Evolutionary conservation across 352 stramenopile species (phyloP).

Genomic region (Globisporangium sylvaticum): DNA sequence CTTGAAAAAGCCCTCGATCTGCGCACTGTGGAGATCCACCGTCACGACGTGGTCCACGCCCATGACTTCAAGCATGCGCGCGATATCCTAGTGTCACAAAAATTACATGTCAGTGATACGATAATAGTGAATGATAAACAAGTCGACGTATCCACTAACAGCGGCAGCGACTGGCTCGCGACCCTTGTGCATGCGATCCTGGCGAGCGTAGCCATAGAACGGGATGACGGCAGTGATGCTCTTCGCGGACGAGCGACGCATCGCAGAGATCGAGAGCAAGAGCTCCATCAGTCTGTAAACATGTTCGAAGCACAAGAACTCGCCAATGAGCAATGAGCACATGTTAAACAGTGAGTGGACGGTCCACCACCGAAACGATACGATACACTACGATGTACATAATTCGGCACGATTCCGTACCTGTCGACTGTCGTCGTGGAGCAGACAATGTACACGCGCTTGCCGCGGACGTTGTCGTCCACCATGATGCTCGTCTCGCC

Average conservation of each 20-base stretch:
- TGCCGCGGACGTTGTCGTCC: constrained; percentile 73
- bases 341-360: background rate
- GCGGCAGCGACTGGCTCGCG: constrained; percentile 77
- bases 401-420: constrained; percentile 22
- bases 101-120: background rate
- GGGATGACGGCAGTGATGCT: constrained; percentile 86
- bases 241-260: constrained; percentile 80
- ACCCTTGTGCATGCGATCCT: constrained; percentile 84
- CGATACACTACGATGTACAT: background rate
- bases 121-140: background rate
- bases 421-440: constrained; percentile 85
- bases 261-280: constrained; percentile 77
- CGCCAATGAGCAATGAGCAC: background rate
- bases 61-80: constrained; percentile 88
- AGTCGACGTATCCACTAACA: constrained; percentile 23
- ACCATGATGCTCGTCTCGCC: constrained; percentile 78
- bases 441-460: constrained; percentile 84
- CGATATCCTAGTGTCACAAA: constrained; percentile 53
- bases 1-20: constrained; percentile 89
- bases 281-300: constrained; percentile 73
- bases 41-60: constrained; percentile 87
- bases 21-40: constrained; percentile 83
- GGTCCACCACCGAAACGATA: background rate
- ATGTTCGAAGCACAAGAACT: background rate
- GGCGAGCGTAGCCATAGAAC: constrained; percentile 84